A percentile compares a stretch with the other conserved stretches of the same genome.
Evolutionary conservation across 345 rosid genomes (phyloP).

Genomic region (Brassica rapa): DNA sequence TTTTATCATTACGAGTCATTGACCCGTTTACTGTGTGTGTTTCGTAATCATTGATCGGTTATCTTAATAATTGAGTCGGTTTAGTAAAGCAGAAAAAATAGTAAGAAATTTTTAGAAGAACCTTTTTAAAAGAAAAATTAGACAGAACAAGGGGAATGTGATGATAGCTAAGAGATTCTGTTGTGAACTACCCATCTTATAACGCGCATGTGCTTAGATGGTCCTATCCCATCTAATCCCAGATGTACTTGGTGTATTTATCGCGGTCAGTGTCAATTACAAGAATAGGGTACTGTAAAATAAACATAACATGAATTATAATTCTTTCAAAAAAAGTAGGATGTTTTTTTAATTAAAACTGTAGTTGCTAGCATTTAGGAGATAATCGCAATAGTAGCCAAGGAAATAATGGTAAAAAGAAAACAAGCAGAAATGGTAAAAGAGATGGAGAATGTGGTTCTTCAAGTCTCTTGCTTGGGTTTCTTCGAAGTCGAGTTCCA

Average conservation of each 20-base stretch:
- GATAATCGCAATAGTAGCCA: background rate
- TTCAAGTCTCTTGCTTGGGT: constrained; percentile 1
- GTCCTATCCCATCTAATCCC: background rate
- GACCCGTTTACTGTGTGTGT: background rate
- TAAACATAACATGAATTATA: background rate
- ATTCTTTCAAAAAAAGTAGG: background rate
- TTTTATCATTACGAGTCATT: background rate
- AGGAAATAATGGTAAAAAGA: background rate
- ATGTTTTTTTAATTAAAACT: background rate
- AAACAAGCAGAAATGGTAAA: background rate
- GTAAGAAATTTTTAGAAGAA: background rate
- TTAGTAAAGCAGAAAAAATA: background rate
- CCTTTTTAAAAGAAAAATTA: background rate
- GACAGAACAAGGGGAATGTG: constrained; percentile 1
- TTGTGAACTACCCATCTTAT: background rate
- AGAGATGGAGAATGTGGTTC: background rate
- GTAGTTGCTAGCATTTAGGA: background rate
- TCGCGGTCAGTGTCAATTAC: background rate
- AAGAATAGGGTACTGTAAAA: background rate
- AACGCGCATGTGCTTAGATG: background rate
- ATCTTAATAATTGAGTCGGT: background rate
- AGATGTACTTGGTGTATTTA: background rate
- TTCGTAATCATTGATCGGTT: background rate
- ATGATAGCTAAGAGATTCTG: background rate
- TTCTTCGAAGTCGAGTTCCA: constrained; percentile 10